Conservation (phyloP, 371 early-diverging fungal genomes). For the Mortierella sp. region DNA sequence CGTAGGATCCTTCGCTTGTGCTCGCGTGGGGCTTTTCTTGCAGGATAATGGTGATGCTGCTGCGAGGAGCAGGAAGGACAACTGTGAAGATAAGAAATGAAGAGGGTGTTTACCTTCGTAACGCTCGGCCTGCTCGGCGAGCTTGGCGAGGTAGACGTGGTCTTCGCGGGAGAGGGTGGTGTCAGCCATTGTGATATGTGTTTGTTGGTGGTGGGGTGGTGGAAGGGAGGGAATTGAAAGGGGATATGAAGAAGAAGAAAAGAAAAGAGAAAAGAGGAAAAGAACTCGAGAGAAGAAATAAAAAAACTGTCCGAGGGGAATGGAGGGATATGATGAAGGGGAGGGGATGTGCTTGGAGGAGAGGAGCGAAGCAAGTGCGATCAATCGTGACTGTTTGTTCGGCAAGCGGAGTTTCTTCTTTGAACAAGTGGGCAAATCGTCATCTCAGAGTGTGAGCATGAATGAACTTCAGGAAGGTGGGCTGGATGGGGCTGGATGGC, state of each 20-base stretch:
- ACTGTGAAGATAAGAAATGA: not conserved
- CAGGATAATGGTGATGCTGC: not conserved
- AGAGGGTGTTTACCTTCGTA: conserved; percentile 91
- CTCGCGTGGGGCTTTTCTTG: not conserved
- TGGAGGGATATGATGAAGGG: not conserved
- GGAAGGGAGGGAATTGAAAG: not conserved
- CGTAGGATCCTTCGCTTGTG: not conserved
- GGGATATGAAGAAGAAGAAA: conserved; percentile 7
- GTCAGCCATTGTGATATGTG: conserved; percentile 32
- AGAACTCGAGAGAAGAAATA: conserved; percentile 4
- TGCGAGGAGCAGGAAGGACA: too few species aligned
- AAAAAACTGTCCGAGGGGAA: conserved; percentile 5
- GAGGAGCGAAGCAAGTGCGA: not conserved
- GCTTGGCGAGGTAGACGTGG: conserved; percentile 92
- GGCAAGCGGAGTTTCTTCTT: conserved; percentile 12
- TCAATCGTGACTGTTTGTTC: conserved; percentile 3
- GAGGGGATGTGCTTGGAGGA: not conserved
- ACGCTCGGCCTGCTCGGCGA: conserved; percentile 99
- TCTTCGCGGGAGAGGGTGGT: conserved; percentile 39
- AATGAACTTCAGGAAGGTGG: not conserved
- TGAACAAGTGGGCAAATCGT: not conserved
- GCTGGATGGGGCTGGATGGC: conserved; percentile 15
- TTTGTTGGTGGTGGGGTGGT: conserved; percentile 29
- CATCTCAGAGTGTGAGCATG: conserved; percentile 2
- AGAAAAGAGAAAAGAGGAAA: not conserved